These are phyloP conservation scores for Apiospora hydei DNA, from an alignment of 2,329 filamentous ascomycete species.

Conservation along the genomic window DNA sequence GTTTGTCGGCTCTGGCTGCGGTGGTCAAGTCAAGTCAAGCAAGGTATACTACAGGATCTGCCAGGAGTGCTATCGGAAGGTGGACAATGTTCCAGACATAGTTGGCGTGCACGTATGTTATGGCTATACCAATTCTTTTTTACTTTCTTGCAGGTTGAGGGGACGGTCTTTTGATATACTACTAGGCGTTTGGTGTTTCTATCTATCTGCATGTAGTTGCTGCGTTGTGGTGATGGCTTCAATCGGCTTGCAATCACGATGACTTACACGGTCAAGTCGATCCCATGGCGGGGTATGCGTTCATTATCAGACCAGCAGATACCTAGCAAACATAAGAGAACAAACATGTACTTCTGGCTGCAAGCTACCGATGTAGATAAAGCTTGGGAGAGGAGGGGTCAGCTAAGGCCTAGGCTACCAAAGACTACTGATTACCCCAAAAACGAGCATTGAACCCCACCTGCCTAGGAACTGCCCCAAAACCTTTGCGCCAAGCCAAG, in stretches of 20 bases:
- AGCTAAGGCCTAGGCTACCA: background rate
- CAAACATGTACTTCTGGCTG: background rate
- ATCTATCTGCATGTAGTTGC: background rate
- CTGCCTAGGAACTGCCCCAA: background rate
- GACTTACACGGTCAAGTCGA: background rate
- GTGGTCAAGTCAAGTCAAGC: background rate
- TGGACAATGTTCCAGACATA: background rate
- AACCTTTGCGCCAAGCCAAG: background rate
- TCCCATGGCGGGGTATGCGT: slow-evolving; percentile 7
- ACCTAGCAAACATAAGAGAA: background rate
- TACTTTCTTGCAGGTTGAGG: background rate
- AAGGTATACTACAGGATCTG: slow-evolving; percentile 4
- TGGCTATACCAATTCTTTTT: background rate
- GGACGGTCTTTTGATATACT: background rate
- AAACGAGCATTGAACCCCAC: background rate
- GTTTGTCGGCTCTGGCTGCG: background rate
- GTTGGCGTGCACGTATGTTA: background rate
- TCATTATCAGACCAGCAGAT: background rate
- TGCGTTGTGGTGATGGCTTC: background rate
- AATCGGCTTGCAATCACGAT: background rate
- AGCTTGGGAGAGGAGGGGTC: background rate
- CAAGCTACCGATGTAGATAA: background rate
- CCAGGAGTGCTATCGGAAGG: background rate
- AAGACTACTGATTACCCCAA: background rate
- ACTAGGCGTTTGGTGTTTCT: background rate